phyloP scores from a whole-genome alignment of 768 basidiomycete genomes.

The Thelephora ganbajun region DNA sequence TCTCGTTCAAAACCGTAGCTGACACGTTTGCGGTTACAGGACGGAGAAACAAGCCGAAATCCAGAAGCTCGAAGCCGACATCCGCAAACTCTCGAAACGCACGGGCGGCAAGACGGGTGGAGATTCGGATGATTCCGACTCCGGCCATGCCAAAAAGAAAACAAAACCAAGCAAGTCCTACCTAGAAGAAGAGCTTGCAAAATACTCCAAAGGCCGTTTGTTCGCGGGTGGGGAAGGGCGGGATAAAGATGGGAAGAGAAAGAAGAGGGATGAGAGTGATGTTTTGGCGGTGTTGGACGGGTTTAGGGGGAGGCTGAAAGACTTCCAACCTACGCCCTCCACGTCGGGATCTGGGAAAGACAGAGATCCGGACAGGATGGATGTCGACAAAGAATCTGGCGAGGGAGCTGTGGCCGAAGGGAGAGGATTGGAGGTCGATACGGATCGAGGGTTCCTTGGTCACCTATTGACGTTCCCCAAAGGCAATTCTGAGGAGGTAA shows the following conservation, averaged over 20 bases:
- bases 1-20: not conserved
- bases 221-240: slow-evolving; percentile 19
- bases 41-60: slow-evolving; percentile 61
- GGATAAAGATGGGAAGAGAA: slow-evolving; percentile 38
- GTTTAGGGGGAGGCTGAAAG: slow-evolving; percentile 60
- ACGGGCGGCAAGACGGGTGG: slow-evolving; percentile 13
- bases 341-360: slow-evolving; percentile 12
- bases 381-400: slow-evolving; percentile 6
- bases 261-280: slow-evolving; percentile 55
- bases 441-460: slow-evolving; percentile 59
- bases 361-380: slow-evolving; percentile 8
- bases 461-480: slow-evolving; percentile 69
- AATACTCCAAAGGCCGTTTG: slow-evolving; percentile 50
- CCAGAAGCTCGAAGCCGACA: slow-evolving; percentile 78
- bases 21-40: slow-evolving; percentile 20
- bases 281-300: slow-evolving; percentile 53
- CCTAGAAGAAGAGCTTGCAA: slow-evolving; percentile 69
- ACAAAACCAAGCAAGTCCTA: slow-evolving; percentile 52
- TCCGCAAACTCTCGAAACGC: slow-evolving; percentile 60
- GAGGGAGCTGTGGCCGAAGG: slow-evolving; percentile 13
- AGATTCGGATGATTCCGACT: slow-evolving; percentile 45
- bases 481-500: slow-evolving; percentile 59
- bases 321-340: slow-evolving; percentile 13
- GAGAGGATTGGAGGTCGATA: slow-evolving; percentile 63
- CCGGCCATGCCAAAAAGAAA: slow-evolving; percentile 44